Base-by-base conservation (phyloP, 2,329 filamentous ascomycete species). In the Fusarium piperis region DNA sequence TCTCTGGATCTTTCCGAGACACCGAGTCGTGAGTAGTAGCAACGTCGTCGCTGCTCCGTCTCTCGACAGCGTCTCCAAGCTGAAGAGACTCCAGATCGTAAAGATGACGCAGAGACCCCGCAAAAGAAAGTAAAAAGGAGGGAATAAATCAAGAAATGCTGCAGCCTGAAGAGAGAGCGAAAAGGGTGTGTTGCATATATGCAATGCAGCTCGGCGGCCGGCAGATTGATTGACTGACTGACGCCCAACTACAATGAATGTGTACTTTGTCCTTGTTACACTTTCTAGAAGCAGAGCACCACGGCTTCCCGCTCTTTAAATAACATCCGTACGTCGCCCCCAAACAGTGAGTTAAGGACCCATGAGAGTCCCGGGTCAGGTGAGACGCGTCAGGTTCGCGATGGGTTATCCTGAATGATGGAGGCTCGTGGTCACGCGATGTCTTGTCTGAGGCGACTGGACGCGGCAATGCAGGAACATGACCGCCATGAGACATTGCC, bases 321-420 rank as follows among this genome's bases (percentile, higher is more conserved):
- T 51, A 62, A 13, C 15, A 28, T 48, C 23, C 9, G 44, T 51
- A 30, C 30, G 12, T n/a, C 20, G 32, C 20, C 30, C 9, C 26
- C 26, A 46, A 20, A 12, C 12, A 33, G 2, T 13, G 10, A 30
- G 55, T 28, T 52, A 18, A 23, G 18, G 3, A 39, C 46, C 55
- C 59, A 59, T 61, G 69, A 48, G 65, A 41, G 16, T 23, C 48
- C 52, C 39, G 68, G 57, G 70, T 72, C 70, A 72, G 70, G 70
- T 72, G 70, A 70, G 62, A 38, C 70, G 70, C 59, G 67, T 72
- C 70, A 73, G 70, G 52, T 73, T 71, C 67, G 70, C 32, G 70
- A 68, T 57, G 52, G 66, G 52, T 73, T 71, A 52, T 71, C 63
- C 46, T 73, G 41, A 58, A 72, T 72, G 70, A 72, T 72, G 23